Conservation (phyloP, 1,284 basidiomycete genomes). For the Ceratobasidium sp. region DNA sequence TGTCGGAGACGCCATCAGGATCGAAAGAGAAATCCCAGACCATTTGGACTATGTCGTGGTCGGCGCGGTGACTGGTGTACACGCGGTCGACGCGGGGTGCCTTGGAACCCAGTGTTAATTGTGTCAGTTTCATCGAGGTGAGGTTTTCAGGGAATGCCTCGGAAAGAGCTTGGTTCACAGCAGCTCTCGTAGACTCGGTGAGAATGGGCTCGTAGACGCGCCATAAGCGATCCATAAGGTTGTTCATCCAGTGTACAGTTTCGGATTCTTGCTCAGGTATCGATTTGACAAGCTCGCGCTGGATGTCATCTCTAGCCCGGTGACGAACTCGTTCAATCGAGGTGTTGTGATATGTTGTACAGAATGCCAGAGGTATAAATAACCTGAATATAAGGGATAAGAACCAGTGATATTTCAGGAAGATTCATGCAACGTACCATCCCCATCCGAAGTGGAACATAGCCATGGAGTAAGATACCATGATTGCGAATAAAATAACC, state of each 20-base stretch:
- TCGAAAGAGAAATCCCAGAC: constrained; percentile 97
- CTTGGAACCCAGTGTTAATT: constrained; percentile 95
- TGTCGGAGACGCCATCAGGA: constrained; percentile 89
- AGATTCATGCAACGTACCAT: constrained; percentile 62
- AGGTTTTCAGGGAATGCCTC: constrained; percentile 89
- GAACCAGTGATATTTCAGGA: background rate
- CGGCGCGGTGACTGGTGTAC: constrained; percentile 92
- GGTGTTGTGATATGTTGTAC: constrained; percentile 90
- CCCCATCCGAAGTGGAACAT: constrained; percentile 90
- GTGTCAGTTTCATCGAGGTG: constrained; percentile 87
- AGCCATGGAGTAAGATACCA: constrained; percentile 88
- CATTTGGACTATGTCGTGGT: constrained; percentile 95
- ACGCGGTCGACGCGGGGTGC: constrained; percentile 95
- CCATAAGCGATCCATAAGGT: constrained; percentile 94
- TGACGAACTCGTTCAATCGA: constrained; percentile 87
- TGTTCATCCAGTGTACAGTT: constrained; percentile 95
- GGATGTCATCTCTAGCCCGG: constrained; percentile 92
- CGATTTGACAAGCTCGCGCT: constrained; percentile 93
- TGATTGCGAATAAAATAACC: constrained; percentile 81
- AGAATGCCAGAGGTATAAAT: constrained; percentile 84
- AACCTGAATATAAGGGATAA: constrained; percentile 55
- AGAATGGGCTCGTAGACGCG: constrained; percentile 95
- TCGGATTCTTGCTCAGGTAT: constrained; percentile 85
- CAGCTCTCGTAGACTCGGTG: constrained; percentile 83
- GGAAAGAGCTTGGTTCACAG: constrained; percentile 90